Conservation (phyloP, 441 rosid genomes). For the Euphorbia celastroides region DNA sequence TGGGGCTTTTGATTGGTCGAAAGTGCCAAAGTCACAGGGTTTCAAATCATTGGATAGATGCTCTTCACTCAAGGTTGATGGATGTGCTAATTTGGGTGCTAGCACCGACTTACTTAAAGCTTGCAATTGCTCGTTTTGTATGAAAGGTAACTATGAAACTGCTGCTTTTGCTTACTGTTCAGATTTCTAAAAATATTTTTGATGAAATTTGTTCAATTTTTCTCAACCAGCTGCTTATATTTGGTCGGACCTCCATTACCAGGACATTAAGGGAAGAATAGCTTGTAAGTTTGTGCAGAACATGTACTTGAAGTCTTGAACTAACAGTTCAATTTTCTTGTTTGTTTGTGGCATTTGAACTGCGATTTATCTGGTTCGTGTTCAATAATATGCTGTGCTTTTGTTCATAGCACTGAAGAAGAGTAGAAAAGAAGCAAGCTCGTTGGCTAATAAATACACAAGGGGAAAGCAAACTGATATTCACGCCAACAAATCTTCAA, state of each 20-base stretch:
- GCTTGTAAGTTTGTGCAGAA: conserved; percentile 39
- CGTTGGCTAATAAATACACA: conserved; percentile 45
- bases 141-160: conserved; percentile 50
- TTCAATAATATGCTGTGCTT: conserved; percentile 3
- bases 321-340: conserved; percentile 5
- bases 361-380: not conserved
- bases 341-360: not conserved
- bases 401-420: conserved; percentile 56
- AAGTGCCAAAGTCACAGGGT: conserved; percentile 38
- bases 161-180: conserved; percentile 1
- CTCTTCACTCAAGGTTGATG: conserved; percentile 30
- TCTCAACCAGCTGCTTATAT: conserved; percentile 74
- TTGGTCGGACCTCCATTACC: conserved; percentile 93
- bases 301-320: not conserved
- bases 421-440: conserved; percentile 78
- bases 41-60: conserved; percentile 44
- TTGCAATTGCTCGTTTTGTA: conserved; percentile 83
- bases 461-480: conserved; percentile 42
- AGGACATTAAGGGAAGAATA: conserved; percentile 81
- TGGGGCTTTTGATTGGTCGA: conserved; percentile 39
- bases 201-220: conserved; percentile 17
- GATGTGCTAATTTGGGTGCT: conserved; percentile 25
- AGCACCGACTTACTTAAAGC: conserved; percentile 46
- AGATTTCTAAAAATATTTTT: conserved; percentile 6
- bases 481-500: conserved; percentile 32